phyloP scores from a whole-genome alignment of 768 basidiomycete genomes.

The Naganishia randhawae region DNA sequence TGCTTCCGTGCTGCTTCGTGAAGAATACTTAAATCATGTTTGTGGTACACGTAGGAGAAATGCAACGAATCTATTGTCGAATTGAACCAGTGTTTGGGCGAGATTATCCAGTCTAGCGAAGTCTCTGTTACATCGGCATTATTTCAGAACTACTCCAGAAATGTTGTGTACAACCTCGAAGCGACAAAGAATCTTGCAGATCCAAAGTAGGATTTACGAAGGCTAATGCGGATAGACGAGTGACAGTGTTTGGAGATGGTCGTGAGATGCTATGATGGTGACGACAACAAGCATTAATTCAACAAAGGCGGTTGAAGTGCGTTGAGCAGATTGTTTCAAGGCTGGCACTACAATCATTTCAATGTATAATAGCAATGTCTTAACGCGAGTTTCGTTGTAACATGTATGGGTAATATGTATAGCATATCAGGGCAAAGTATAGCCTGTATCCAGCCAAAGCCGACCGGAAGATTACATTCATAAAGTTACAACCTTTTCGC shows the following conservation, averaged over 20 bases:
- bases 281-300: too few relatives aligned
- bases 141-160: constrained; percentile 80
- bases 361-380: too few relatives aligned
- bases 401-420: too few relatives aligned
- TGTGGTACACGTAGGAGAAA: constrained; percentile 60
- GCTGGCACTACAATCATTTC: too few relatives aligned
- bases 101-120: constrained; percentile 21
- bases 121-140: constrained; percentile 68
- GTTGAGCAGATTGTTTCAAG: too few relatives aligned
- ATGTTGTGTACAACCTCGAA: constrained; percentile 86
- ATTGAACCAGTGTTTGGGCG: constrained; percentile 77
- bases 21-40: constrained; percentile 44
- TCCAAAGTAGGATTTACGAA: constrained; percentile 33
- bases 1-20: not conserved
- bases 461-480: not conserved
- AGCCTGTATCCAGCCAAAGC: not conserved
- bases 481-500: not conserved
- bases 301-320: too few relatives aligned
- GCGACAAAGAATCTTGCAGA: constrained; percentile 52
- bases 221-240: not conserved
- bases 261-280: not conserved
- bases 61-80: constrained; percentile 87
- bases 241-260: not conserved
- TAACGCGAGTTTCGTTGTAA: too few relatives aligned
- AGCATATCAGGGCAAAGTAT: not conserved